Evolutionary conservation across 2,329 filamentous ascomycete species (phyloP), one percentile per base, ranked within the genome.

Genomic region (Penicillium sp.): DNA sequence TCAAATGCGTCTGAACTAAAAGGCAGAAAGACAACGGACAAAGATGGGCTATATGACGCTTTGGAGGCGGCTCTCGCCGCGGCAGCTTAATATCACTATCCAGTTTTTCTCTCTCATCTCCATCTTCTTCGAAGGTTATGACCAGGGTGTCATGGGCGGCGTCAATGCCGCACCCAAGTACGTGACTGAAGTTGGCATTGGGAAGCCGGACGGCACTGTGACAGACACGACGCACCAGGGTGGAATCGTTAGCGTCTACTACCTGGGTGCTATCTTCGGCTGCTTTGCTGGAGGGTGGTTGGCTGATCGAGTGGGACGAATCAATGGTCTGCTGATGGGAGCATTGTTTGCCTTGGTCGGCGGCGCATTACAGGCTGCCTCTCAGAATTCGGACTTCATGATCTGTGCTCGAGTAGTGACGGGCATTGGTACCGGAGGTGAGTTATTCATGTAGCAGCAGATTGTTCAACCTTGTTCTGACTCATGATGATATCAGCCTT

Each of bases 71-170:
- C 67, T 79, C 5, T 75, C 77, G 39, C 66, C 76, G 19, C 61
- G 62, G 3, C 72, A 79, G 58, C 72, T 79, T 47, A 79, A 78
- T 58, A n/a, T 75, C 5, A 69, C 72, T 6, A 71, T 72, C 23
- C 67, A 70, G 13, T 26, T 50, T 3, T 70, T 73, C 40, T 73
- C 71, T 5, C 56, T 72, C 3, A 51, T 73, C 16, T 67, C 62
- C 5, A 72, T 74, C 14, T 72, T 73, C 60, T 72, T 72, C 55
- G 69, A 73, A 48, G 80, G 81, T 18, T 83, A 82, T 67, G 79
- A 83, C 55, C 81, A 83, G 59, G 80, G 80, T 48, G 79, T 83
- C 18, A 78, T 81, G 74, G 79, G 80, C 43, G 77, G 77, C 42
- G 78, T 83, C 45, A 82, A 80, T 54, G 61, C 65, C 33, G 60